Conservation (phyloP, 352 stramenopile species). For the Hyaloperonospora brassicae region DNA sequence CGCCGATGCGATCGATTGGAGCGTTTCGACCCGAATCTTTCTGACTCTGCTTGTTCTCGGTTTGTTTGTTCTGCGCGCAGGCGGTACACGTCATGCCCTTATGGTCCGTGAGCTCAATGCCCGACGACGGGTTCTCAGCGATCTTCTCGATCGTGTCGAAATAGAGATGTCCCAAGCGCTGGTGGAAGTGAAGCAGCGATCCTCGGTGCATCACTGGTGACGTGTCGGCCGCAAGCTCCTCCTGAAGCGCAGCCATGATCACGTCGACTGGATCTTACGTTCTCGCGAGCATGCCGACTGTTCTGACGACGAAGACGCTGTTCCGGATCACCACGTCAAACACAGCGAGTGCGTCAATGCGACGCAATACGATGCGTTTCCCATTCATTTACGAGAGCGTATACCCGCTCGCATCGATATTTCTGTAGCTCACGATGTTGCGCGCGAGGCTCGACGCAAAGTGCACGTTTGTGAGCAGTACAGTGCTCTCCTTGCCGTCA, state of each 20-base stretch:
- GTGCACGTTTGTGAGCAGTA: neutral
- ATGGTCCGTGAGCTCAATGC: neutral
- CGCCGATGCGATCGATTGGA: neutral
- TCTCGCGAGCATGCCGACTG: neutral
- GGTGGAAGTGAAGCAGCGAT: neutral
- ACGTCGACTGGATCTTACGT: neutral
- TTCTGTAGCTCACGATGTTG: neutral
- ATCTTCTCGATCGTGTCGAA: slow-evolving; percentile 1
- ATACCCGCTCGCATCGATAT: neutral
- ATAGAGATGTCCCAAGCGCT: neutral
- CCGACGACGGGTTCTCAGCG: neutral
- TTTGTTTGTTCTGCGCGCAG: neutral
- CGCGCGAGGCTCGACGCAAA: neutral
- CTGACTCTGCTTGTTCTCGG: neutral
- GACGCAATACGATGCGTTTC: no score
- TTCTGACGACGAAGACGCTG: neutral
- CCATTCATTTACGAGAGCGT: neutral
- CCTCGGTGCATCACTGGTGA: no score
- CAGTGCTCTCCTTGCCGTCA: neutral
- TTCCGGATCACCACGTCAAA: neutral
- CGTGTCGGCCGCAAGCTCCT: no score
- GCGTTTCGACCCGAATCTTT: neutral
- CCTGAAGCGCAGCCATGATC: neutral
- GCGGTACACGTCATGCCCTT: neutral
- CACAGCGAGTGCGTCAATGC: no score